Base-by-base conservation (phyloP, 495 filamentous ascomycete species). In the Mycothermus thermophilus region DNA sequence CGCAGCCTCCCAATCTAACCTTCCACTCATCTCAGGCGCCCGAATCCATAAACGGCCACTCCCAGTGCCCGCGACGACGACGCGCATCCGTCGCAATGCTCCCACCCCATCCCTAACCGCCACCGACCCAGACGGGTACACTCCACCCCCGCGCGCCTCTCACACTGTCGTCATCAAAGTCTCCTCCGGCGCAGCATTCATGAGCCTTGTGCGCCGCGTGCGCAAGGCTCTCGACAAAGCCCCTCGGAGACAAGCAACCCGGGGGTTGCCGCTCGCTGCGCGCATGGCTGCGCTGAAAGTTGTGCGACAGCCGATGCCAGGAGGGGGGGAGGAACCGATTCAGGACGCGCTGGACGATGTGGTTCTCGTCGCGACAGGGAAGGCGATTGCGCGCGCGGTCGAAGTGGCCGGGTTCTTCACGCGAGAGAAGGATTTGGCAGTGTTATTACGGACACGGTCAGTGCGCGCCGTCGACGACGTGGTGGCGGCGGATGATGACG, bases 151-250 rank as follows among this genome's bases (percentile, higher is more conserved):
- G 64, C 71, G 30, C 74, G 74, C 41, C 67, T 61, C 57, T 47
- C 47, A 52, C 27, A 52, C 52, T 2, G 37, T 41, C 43, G 48
- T 75, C 42, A 66, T 97, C 64, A 93, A 93, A 60, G 63, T 95
- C n/a, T 77, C 79, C 8, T 54, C 73, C 30, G 59, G 56, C 3
- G 75, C 85, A 0, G 80, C 82, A 9, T 84, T 93, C 64, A 77
- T 92, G 57, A 72, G 77, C n/a, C 71, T 75, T 9, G 68, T 93
- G 11, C 83, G 83, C 57, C 83, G 86, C 41, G 74, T 84, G 17
- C 74, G 79, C 32, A 78, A 77, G 35, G 67, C 81, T 9, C 75
- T 95, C 2, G 67, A 76, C 4, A 70, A 75, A 13, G 72, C 80
- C 31, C 69, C 75, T 32, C 72, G 81, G 37, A 57, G 41, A 16